phyloP scores from a whole-genome alignment of 768 basidiomycete genomes.

The Leccinum olivaceopallidum region DNA sequence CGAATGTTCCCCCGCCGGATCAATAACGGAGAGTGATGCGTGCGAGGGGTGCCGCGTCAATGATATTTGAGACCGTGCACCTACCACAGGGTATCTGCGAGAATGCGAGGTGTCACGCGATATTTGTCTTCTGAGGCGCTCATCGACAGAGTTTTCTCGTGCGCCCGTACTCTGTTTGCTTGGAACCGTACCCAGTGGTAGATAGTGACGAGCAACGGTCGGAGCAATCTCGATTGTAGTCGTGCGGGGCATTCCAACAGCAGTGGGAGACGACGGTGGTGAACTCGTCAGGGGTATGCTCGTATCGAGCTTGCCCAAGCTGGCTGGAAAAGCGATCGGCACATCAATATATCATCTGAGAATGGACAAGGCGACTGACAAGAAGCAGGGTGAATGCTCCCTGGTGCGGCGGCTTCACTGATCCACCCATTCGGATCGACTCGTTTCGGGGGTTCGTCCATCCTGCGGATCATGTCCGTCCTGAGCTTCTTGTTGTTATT shows the following conservation, averaged over 20 bases:
- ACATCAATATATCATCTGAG: conserved; percentile 1
- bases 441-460: conserved; percentile 66
- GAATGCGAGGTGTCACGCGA: conserved; percentile 13
- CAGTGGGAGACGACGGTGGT: conserved; percentile 6
- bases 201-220: conserved; percentile 28
- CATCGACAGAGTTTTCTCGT: conserved; percentile 4
- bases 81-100: conserved; percentile 16
- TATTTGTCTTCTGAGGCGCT: conserved; percentile 7
- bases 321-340: conserved; percentile 6
- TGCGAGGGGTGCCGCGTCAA: conserved; percentile 19
- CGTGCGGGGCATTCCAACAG: conserved; percentile 37
- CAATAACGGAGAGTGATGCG: conserved; percentile 11
- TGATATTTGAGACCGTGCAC: conserved; percentile 14
- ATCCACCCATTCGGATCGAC: conserved; percentile 78
- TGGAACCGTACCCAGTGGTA: conserved; percentile 25
- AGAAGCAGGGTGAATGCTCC: neutral
- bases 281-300: neutral
- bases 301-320: conserved; percentile 5
- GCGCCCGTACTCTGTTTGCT: conserved; percentile 27
- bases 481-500: conserved; percentile 41
- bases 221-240: conserved; percentile 56
- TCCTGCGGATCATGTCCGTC: conserved; percentile 76
- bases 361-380: conserved; percentile 11
- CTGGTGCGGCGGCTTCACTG: conserved; percentile 41
- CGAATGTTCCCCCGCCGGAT: conserved; percentile 16